These are phyloP conservation scores for Aspergillus brasiliensis DNA, from an alignment of 2,329 filamentous ascomycete species.

Conservation along the genomic window DNA sequence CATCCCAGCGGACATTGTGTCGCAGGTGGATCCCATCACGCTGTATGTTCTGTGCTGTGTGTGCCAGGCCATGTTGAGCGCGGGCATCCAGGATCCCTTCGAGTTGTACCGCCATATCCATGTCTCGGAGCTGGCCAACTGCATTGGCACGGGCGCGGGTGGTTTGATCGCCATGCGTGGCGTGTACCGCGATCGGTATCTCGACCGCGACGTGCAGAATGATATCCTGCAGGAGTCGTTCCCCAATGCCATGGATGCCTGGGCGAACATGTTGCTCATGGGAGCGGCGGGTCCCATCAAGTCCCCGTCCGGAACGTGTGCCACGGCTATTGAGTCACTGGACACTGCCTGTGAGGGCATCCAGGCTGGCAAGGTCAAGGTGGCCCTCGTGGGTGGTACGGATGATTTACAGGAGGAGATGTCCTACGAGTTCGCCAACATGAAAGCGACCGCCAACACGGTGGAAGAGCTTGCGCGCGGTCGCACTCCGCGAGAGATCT, in stretches of 20 bases:
- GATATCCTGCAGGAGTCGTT: slow-evolving; percentile 97
- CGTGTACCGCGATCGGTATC: slow-evolving; percentile 94
- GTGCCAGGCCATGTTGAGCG: slow-evolving; percentile 80
- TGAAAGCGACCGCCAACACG: slow-evolving; percentile 96
- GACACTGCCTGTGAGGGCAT: slow-evolving; percentile 97
- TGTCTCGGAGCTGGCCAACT: slow-evolving; percentile 93
- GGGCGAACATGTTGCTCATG: slow-evolving; percentile 96
- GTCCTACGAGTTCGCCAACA: slow-evolving; percentile 97
- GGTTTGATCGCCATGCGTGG: slow-evolving; percentile 82
- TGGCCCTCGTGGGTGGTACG: slow-evolving; percentile 94
- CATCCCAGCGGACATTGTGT: slow-evolving; percentile 92
- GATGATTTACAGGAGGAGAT: slow-evolving; percentile 98
- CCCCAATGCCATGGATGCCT: slow-evolving; percentile 99
- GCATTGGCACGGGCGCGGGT: slow-evolving; percentile 93
- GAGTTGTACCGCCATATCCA: slow-evolving; percentile 99
- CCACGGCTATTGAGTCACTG: slow-evolving; percentile 90
- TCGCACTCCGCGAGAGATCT: slow-evolving; percentile 92
- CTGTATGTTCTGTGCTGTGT: slow-evolving; percentile 89
- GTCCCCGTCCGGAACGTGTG: slow-evolving; percentile 92
- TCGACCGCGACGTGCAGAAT: slow-evolving; percentile 93
- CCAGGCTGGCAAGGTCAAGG: slow-evolving; percentile 88
- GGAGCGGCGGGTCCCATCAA: slow-evolving; percentile 96
- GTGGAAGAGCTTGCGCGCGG: slow-evolving; percentile 91
- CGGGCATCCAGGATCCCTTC: slow-evolving; percentile 96
- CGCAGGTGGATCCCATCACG: slow-evolving; percentile 90